phyloP scores from a whole-genome alignment of 495 filamentous ascomycete genomes.

The Tetracladium marchalianum region DNA sequence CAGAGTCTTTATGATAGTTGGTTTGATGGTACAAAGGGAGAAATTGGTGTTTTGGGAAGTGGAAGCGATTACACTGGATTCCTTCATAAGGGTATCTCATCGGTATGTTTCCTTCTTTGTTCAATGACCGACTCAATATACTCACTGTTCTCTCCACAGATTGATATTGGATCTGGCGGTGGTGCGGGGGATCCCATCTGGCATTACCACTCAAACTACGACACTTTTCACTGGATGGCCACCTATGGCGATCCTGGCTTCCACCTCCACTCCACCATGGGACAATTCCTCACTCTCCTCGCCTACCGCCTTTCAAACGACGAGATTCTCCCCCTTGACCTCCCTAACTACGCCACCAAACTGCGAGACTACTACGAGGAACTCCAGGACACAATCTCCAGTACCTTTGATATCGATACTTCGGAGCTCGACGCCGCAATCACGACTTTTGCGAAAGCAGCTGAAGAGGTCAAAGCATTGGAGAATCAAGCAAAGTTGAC shows the following conservation, averaged over 20 bases:
- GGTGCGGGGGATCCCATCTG: constrained; percentile 29
- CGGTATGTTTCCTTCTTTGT: constrained; percentile 51
- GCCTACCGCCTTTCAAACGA: constrained; percentile 66
- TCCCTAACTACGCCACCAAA: constrained; percentile 58
- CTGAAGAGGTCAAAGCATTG: constrained; percentile 38
- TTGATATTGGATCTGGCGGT: constrained; percentile 22
- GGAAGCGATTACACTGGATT: constrained; percentile 85
- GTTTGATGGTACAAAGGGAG: constrained; percentile 33
- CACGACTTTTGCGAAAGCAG: constrained; percentile 25
- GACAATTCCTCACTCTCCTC: constrained; percentile 65
- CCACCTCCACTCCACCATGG: constrained; percentile 65
- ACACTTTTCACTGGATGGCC: constrained; percentile 79
- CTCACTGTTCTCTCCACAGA: constrained; percentile 39
- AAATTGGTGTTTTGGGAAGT: constrained; percentile 57
- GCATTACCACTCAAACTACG: constrained; percentile 90
- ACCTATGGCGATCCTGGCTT: constrained; percentile 74
- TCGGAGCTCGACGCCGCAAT: constrained; percentile 36
- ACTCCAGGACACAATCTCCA: too few relatives aligned
- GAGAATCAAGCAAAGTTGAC: constrained; percentile 22
- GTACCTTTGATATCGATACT: constrained; percentile 45
- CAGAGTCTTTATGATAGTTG: constrained; percentile 66
- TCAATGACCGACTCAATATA: too few relatives aligned
- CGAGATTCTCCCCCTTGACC: constrained; percentile 62
- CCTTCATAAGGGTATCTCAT: constrained; percentile 72
- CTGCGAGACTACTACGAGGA: constrained; percentile 46